These are phyloP conservation scores for Russula emetica DNA, from an alignment of 768 basidiomycete genomes.

Conservation along the genomic window DNA sequence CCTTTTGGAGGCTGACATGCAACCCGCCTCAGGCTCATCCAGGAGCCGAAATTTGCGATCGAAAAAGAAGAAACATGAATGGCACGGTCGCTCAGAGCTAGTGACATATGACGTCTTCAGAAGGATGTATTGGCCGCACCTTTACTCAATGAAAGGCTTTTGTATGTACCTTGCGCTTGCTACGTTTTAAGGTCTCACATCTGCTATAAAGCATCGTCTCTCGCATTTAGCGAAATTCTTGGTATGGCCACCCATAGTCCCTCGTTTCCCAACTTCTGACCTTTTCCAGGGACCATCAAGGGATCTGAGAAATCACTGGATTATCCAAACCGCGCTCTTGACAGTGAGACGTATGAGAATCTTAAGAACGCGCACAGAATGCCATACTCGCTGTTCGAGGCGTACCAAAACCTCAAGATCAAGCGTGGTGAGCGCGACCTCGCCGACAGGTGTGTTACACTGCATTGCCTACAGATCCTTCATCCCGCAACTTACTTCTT, in stretches of 20 bases:
- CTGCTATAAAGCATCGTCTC: conserved; percentile 46
- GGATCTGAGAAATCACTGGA: conserved; percentile 55
- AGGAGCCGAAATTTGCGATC: conserved; percentile 6
- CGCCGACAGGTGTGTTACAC: conserved; percentile 49
- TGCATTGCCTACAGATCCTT: not conserved
- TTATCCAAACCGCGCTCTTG: conserved; percentile 12
- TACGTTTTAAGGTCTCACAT: not conserved
- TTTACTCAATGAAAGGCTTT: conserved; percentile 51
- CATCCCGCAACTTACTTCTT: not conserved
- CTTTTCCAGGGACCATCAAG: conserved; percentile 50
- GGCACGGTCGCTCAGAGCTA: not conserved
- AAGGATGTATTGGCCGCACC: conserved; percentile 55
- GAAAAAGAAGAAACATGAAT: conserved; percentile 5
- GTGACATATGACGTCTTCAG: conserved; percentile 49
- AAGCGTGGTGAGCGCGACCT: conserved; percentile 45
- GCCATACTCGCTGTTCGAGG: conserved; percentile 41
- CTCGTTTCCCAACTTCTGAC: not conserved
- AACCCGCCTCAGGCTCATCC: not conserved
- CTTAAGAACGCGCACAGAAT: not conserved
- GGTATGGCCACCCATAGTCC: conserved; percentile 36
- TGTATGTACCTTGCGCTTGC: conserved; percentile 36
- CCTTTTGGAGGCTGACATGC: conserved; percentile 47
- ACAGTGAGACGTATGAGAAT: conserved; percentile 11
- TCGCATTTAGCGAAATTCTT: conserved; percentile 63
- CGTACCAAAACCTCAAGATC: conserved; percentile 48